Evolutionary conservation across 805 yeast species (phyloP).

Genomic region (Spathaspora sp.): DNA sequence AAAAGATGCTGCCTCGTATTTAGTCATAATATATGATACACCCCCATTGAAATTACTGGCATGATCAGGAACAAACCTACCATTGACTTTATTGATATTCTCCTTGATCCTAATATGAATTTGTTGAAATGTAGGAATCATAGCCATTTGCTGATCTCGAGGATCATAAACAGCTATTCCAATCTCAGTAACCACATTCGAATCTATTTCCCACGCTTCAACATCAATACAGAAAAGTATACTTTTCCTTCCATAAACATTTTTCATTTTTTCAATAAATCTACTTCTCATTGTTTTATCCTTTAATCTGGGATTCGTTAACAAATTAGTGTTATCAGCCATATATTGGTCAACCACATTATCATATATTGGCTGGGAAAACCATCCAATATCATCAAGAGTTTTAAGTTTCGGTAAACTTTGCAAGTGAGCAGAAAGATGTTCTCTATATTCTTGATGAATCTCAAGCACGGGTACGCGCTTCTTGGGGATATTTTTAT

Average conservation of each 20-base stretch:
- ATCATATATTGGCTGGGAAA: constrained; percentile 1
- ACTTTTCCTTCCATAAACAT: constrained; percentile 17
- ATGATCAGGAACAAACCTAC: constrained; percentile 53
- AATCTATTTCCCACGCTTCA: constrained; percentile 52
- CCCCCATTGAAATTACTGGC: constrained; percentile 50
- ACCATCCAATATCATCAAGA: background rate
- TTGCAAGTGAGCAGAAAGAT: background rate
- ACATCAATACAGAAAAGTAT: constrained; percentile 49
- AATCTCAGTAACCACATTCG: constrained; percentile 47
- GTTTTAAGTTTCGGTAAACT: constrained; percentile 1
- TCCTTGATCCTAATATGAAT: constrained; percentile 46
- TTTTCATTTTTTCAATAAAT: constrained; percentile 1
- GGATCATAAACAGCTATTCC: constrained; percentile 60
- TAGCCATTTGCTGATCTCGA: constrained; percentile 33
- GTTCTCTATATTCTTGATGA: constrained; percentile 1
- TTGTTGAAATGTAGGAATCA: constrained; percentile 39
- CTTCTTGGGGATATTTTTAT: background rate
- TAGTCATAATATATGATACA: constrained; percentile 38
- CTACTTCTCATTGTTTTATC: background rate
- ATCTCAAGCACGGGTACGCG: background rate
- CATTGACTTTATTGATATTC: constrained; percentile 40
- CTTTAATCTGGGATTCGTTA: constrained; percentile 2
- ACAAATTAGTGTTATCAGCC: background rate
- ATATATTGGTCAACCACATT: constrained; percentile 2
- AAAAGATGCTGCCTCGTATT: constrained; percentile 31